Evolutionary conservation across 768 basidiomycete genomes (phyloP).

Genomic region (Termitomyces sp.): DNA sequence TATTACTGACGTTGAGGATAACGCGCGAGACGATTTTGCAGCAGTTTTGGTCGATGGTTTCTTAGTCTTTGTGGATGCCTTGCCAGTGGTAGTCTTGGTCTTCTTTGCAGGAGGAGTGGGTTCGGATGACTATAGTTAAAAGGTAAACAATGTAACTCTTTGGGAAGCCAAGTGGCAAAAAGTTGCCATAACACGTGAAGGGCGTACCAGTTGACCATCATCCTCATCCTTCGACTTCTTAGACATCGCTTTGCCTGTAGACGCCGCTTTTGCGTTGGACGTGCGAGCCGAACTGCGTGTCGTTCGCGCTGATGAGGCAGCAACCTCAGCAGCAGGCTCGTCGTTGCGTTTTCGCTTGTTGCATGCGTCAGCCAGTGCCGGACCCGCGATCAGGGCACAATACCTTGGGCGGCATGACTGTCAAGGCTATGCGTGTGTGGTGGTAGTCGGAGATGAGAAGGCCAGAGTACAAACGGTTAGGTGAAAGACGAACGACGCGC

Average conservation of each 20-base stretch:
- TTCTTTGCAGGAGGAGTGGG: slow-evolving; percentile 34
- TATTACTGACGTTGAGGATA: slow-evolving; percentile 12
- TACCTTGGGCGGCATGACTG: slow-evolving; percentile 35
- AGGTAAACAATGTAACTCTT: neutral
- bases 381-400: neutral
- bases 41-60: slow-evolving; percentile 9
- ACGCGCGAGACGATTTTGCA: slow-evolving; percentile 15
- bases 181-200: slow-evolving; percentile 6
- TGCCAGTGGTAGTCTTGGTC: slow-evolving; percentile 28
- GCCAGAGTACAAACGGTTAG: neutral
- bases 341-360: slow-evolving; percentile 57
- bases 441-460: neutral
- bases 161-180: neutral
- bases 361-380: neutral
- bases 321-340: slow-evolving; percentile 25
- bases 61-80: slow-evolving; percentile 13
- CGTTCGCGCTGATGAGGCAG: slow-evolving; percentile 34
- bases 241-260: slow-evolving; percentile 20
- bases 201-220: slow-evolving; percentile 12
- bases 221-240: slow-evolving; percentile 17
- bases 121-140: slow-evolving; percentile 8
- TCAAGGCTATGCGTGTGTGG: slow-evolving; percentile 1
- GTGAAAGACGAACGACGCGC: slow-evolving; percentile 11
- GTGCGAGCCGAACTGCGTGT: slow-evolving; percentile 41
- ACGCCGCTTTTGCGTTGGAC: slow-evolving; percentile 21